Evolutionary conservation across 169 alveolate genomes (phyloP).

Genomic region (Theileria equi): DNA sequence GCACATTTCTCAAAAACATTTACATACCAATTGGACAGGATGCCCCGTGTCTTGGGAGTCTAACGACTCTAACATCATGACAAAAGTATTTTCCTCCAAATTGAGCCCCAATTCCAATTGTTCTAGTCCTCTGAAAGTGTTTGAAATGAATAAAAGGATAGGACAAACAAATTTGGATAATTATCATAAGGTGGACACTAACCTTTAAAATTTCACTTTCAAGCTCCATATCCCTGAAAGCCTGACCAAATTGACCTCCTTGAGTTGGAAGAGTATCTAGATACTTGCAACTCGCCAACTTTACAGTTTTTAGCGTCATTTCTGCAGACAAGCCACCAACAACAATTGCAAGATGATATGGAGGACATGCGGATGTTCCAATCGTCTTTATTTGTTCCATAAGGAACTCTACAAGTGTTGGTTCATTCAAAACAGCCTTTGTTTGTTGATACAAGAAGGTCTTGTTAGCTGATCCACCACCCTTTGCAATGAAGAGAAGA

Average conservation of each 20-base stretch:
- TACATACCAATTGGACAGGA: conserved; percentile 81
- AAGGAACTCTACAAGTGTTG: conserved; percentile 67
- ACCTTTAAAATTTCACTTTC: conserved; percentile 50
- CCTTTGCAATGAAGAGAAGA: conserved; percentile 81
- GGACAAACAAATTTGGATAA: too few species aligned
- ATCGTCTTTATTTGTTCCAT: conserved; percentile 73
- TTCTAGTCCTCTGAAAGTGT: conserved; percentile 55
- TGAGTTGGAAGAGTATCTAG: conserved; percentile 76
- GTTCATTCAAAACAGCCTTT: conserved; percentile 76
- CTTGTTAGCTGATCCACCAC: conserved; percentile 88
- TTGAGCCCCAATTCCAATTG: conserved; percentile 88
- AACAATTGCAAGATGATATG: conserved; percentile 86
- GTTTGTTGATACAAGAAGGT: conserved; percentile 84
- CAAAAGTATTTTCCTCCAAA: conserved; percentile 88
- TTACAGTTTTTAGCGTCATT: conserved; percentile 83
- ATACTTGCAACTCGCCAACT: conserved; percentile 82
- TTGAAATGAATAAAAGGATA: neutral
- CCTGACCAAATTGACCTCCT: conserved; percentile 78
- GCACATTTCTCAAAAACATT: neutral
- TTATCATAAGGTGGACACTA: too few species aligned
- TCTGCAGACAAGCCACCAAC: conserved; percentile 86
- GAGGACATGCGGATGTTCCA: conserved; percentile 90
- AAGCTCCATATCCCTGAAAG: conserved; percentile 79
- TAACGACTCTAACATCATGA: conserved; percentile 85
- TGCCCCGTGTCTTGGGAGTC: conserved; percentile 88